Conservation (phyloP, 345 rosid genomes). For the Populus deltoides region DNA sequence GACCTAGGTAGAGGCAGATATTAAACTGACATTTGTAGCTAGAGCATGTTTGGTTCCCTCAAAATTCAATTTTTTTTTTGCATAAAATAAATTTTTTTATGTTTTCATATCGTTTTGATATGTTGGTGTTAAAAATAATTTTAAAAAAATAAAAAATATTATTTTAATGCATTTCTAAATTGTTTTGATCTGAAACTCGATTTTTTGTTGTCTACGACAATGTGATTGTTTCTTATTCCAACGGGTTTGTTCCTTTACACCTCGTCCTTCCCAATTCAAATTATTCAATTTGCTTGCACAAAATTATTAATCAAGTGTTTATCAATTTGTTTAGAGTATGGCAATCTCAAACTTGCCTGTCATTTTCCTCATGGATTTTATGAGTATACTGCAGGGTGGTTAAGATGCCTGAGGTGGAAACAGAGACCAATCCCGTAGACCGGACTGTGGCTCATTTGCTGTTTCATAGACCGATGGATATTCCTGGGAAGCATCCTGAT, state of each 20-base stretch:
- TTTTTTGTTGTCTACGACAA: no score
- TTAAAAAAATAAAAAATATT: no score
- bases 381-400: slow-evolving; percentile 37
- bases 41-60: no score
- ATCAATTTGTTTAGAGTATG: neutral
- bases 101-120: neutral
- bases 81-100: no score
- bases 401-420: slow-evolving; percentile 59
- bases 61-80: no score
- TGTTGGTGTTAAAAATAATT: no score
- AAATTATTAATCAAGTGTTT: neutral
- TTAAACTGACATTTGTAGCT: no score
- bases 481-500: slow-evolving; percentile 42
- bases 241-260: neutral
- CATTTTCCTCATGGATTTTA: neutral
- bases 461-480: slow-evolving; percentile 65
- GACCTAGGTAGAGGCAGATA: no score
- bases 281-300: neutral
- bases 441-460: slow-evolving; percentile 86
- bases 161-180: no score
- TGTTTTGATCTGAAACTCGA: neutral
- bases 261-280: neutral
- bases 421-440: slow-evolving; percentile 85
- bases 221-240: neutral
- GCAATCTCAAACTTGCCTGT: neutral